Conservation (phyloP, 2,329 filamentous ascomycete species). For the Aspergillus niger region DNA sequence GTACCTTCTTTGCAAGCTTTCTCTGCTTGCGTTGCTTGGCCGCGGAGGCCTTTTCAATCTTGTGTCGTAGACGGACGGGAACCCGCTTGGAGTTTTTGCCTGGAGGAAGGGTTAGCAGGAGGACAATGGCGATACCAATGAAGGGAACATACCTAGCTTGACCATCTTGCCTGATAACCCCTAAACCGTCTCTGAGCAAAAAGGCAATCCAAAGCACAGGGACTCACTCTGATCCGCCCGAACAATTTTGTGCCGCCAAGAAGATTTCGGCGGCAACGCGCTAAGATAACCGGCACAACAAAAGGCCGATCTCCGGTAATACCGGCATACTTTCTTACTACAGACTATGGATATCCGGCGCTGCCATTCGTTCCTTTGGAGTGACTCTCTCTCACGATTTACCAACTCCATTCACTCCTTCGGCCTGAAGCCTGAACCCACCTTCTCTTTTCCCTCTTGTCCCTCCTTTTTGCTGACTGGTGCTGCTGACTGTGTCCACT, state of each 20-base stretch:
- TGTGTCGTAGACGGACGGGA: conserved; percentile 85
- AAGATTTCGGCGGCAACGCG: conserved; percentile 33
- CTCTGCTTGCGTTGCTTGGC: conserved; percentile 88
- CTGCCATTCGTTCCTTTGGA: not conserved
- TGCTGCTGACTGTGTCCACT: conserved; percentile 2
- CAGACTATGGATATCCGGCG: not conserved
- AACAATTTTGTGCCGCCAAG: conserved; percentile 37
- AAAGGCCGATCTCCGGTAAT: conserved; percentile 37
- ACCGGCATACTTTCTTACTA: not conserved
- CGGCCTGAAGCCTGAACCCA: not conserved
- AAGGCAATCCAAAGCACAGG: conserved; percentile 17
- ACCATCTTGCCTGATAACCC: conserved; percentile 38
- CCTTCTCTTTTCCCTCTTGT: not conserved
- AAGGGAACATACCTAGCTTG: conserved; percentile 38
- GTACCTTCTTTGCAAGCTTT: conserved; percentile 81
- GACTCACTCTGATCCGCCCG: conserved; percentile 20
- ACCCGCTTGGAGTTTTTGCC: conserved; percentile 94
- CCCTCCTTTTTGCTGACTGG: not conserved
- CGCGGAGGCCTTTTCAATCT: conserved; percentile 89
- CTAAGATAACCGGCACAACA: conserved; percentile 40
- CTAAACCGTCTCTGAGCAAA: conserved; percentile 13
- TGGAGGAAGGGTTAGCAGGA: conserved; percentile 40
- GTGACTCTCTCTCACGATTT: not conserved
- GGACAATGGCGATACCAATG: not conserved
- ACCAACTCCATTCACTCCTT: not conserved